Evolutionary conservation across 495 filamentous ascomycete species (phyloP).

Genomic region (Xylaria telfairii): DNA sequence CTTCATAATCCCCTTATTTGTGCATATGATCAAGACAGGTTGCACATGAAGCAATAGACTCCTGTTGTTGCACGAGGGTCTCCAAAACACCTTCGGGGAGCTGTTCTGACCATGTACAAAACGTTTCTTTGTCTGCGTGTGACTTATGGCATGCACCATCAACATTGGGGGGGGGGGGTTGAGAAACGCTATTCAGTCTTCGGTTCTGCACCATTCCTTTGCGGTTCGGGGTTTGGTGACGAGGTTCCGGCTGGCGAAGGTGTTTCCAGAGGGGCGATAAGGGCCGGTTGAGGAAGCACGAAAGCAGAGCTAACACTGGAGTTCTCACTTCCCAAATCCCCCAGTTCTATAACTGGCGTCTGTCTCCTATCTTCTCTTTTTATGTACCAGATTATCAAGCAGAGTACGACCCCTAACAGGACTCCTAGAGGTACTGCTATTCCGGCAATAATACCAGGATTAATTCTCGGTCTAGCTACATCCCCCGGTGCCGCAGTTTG

Average conservation of each 20-base stretch:
- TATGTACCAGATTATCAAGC: no score
- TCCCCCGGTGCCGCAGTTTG: not conserved
- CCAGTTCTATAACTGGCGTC: not conserved
- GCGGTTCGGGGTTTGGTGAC: not conserved
- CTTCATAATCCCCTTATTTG: no score
- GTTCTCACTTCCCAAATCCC: not conserved
- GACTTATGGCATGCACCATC: no score
- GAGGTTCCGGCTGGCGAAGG: not conserved
- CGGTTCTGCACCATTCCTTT: not conserved
- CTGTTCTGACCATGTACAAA: no score
- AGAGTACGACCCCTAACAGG: no score
- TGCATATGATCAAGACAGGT: no score
- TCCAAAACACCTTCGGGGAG: no score
- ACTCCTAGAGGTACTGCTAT: not conserved
- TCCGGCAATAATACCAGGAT: not conserved
- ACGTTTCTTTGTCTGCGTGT: no score
- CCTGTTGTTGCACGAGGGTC: no score
- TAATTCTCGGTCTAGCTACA: not conserved
- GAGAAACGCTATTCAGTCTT: not conserved
- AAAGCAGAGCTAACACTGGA: not conserved
- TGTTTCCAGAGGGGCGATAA: not conserved
- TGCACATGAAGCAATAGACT: no score
- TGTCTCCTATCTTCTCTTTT: not conserved
- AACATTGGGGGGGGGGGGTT: not conserved
- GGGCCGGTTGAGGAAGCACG: not conserved